Base-by-base conservation (phyloP, 345 rosid genomes). In the Murraya paniculata region DNA sequence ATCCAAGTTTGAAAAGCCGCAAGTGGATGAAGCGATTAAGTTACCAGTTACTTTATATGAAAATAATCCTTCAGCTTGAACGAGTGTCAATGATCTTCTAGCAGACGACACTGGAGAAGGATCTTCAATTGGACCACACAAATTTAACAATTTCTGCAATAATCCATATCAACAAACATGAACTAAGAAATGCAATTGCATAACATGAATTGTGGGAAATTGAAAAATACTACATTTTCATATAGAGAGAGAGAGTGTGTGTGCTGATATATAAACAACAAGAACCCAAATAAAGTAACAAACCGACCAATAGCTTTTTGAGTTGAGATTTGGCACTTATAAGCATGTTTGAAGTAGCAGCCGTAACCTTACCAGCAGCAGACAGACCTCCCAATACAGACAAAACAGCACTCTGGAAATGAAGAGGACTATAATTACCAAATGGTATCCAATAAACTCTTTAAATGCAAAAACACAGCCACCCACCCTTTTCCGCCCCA, bases 51-150 rank as follows among this genome's bases (percentile, higher is more conserved):
- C 88, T 82, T 96, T 91, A 82, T 90, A 94, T 16, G 98, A 91
- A 81, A 96, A 73, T 77, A 89, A 78, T 74, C 94, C 97, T 71
- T 94, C 98, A 48, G 89, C 79, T 80, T 89, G 87, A 84, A 90
- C 93, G 82, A 89, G 88, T 75, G 89, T 81, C 85, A 93, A 85
- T 74, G 87, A 85, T 83, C 83, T 90, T 75, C 90, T 89, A 71
- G 95, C 93, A 72, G 76, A 75, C 78, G 92, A 92, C 76, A 88
- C 95, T 60, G 84, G 91, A 84, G 97, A 96, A 78, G 97, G 97
- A 90, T 96, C 98, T 88, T 92, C 95, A 72, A 92, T 88, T 78
- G 91, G 89, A 75, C 94, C 95, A 84, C 78, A 80, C 59, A 88
- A 89, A 74, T 85, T 83, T 81, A 96, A 73, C 88, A 92, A 82